phyloP scores from a whole-genome alignment of 2,329 filamentous ascomycete genomes.

The Mycosphaerella sp. region DNA sequence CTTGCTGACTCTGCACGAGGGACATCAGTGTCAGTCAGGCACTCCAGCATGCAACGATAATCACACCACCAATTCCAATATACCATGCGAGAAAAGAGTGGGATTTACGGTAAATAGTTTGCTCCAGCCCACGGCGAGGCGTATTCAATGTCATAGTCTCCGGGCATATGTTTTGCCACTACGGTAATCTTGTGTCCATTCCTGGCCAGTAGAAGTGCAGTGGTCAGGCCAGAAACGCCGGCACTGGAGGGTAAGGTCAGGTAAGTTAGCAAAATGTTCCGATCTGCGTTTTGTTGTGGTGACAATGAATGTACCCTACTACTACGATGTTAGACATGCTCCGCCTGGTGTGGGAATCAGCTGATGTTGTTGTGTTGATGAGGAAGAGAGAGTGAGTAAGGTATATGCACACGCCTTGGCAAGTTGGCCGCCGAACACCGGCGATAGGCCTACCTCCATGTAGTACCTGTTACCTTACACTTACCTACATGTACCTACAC shows the following conservation, averaged over 20 bases:
- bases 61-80: not conserved
- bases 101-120: conserved; percentile 57
- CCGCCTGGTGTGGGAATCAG: not conserved
- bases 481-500: no score
- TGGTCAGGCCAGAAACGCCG: conserved; percentile 61
- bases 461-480: no score
- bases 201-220: conserved; percentile 55
- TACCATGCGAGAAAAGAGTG: not conserved
- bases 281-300: not conserved
- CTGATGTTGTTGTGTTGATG: no score
- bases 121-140: conserved; percentile 85
- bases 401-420: not conserved
- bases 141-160: conserved; percentile 88
- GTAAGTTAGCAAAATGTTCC: conserved; percentile 1
- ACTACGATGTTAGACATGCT: conserved; percentile 39
- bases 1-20: conserved; percentile 34
- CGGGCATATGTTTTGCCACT: conserved; percentile 83
- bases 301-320: conserved; percentile 41
- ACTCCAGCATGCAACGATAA: not conserved
- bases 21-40: conserved; percentile 15
- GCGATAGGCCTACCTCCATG: conserved; percentile 6
- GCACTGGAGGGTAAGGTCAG: conserved; percentile 38
- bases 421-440: conserved; percentile 3
- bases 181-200: conserved; percentile 60
- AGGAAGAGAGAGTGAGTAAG: not conserved